These are phyloP conservation scores for Arachis hypogaea DNA, from an alignment of 306 rosid species.

Conservation along the genomic window DNA sequence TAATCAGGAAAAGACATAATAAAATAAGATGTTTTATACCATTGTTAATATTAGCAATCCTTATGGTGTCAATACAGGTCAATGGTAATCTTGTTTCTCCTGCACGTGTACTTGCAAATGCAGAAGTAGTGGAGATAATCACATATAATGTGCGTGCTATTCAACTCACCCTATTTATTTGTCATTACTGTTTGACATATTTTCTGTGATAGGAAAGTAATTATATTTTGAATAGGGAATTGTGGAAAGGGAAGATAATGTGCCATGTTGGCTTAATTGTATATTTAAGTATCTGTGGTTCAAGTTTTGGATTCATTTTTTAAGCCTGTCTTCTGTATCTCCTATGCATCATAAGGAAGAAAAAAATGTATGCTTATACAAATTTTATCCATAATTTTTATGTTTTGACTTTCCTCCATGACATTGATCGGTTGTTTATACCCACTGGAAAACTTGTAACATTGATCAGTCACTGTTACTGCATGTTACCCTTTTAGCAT, in stretches of 20 bases:
- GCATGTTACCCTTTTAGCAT: conserved; percentile 29
- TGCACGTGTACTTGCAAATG: conserved; percentile 81
- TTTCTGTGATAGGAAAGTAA: conserved; percentile 25
- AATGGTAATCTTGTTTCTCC: conserved; percentile 96
- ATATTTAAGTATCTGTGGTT: conserved; percentile 15
- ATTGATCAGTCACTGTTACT: conserved; percentile 16
- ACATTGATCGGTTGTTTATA: conserved; percentile 1
- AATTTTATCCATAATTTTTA: conserved; percentile 1
- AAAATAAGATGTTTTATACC: conserved; percentile 12
- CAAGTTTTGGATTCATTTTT: conserved; percentile 2
- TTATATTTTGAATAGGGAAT: conserved; percentile 18
- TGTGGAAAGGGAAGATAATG: conserved; percentile 1
- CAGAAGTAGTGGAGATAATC: conserved; percentile 99
- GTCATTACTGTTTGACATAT: conserved; percentile 24
- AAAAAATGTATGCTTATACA: not conserved
- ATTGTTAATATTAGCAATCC: conserved; percentile 23
- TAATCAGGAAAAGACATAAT: conserved; percentile 31
- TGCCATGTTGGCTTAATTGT: conserved; percentile 14
- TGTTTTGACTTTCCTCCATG: conserved; percentile 18
- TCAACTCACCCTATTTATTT: conserved; percentile 27
- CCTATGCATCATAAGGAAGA: no score
- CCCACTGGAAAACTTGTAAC: not conserved
- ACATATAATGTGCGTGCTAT: conserved; percentile 81
- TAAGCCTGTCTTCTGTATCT: conserved; percentile 16
- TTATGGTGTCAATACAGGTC: conserved; percentile 68